Evolutionary conservation across 768 basidiomycete species (phyloP).

Genomic region (Daedaleopsis nitida): DNA sequence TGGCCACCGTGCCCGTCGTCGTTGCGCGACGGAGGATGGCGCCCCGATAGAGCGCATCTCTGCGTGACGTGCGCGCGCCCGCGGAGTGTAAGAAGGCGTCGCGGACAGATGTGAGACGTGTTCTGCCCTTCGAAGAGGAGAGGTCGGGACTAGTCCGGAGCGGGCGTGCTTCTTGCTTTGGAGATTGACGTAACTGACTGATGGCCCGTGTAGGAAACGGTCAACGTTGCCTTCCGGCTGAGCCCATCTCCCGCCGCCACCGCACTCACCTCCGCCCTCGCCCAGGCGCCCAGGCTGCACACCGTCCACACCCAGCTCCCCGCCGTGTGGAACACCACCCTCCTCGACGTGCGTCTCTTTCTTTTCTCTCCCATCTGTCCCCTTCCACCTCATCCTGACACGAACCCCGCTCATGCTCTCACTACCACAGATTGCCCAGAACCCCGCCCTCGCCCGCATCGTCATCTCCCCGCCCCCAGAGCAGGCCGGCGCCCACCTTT

Average conservation of each 20-base stretch:
- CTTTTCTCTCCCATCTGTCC: background rate
- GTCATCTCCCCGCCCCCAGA: conserved; percentile 33
- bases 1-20: background rate
- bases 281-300: conserved; percentile 45
- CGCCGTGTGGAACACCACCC: conserved; percentile 56
- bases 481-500: conserved; percentile 52
- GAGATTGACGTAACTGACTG: conserved; percentile 12
- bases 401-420: background rate
- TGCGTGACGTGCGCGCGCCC: too few species aligned
- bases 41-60: too few species aligned
- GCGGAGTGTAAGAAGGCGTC: background rate
- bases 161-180: background rate
- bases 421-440: conserved; percentile 32
- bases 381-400: background rate
- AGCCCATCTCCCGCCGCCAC: conserved; percentile 39
- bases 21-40: background rate
- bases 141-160: background rate
- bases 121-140: background rate
- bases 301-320: conserved; percentile 57
- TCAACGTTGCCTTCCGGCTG: conserved; percentile 57
- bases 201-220: conserved; percentile 43
- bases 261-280: conserved; percentile 38
- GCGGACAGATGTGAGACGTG: background rate
- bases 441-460: conserved; percentile 51
- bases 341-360: conserved; percentile 45